Evolutionary conservation across 2,329 filamentous ascomycete genomes (phyloP).

Genomic region (Aureobasidium sp.): DNA sequence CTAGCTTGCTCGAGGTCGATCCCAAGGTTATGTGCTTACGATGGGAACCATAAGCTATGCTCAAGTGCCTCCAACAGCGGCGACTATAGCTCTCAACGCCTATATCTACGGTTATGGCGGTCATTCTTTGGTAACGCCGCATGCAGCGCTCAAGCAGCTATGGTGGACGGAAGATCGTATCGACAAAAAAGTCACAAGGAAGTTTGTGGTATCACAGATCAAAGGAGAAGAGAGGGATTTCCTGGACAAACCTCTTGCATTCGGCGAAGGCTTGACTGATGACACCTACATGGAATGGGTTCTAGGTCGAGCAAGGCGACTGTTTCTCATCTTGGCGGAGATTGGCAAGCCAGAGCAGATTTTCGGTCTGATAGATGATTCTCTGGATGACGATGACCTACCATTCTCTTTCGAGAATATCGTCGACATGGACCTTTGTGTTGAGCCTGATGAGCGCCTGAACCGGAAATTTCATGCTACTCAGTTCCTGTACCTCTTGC

Average conservation of each 20-base stretch:
- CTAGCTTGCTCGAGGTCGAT: neutral
- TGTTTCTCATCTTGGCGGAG: constrained; percentile 64
- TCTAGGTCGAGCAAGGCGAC: constrained; percentile 54
- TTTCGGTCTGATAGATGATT: constrained; percentile 64
- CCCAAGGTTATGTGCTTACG: neutral
- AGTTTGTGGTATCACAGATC: constrained; percentile 58
- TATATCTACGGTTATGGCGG: constrained; percentile 43
- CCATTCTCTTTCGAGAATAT: constrained; percentile 60
- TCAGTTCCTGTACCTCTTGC: constrained; percentile 63
- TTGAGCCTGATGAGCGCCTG: constrained; percentile 51
- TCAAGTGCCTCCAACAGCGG: constrained; percentile 27
- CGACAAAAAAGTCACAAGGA: constrained; percentile 57
- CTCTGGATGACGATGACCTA: constrained; percentile 68
- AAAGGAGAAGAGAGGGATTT: constrained; percentile 53
- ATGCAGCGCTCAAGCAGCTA: constrained; percentile 41
- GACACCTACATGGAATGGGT: constrained; percentile 76
- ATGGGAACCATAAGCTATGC: constrained; percentile 29
- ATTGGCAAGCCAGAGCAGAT: constrained; percentile 64
- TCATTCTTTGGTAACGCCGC: constrained; percentile 42
- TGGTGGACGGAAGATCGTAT: constrained; percentile 69
- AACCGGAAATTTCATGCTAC: constrained; percentile 60
- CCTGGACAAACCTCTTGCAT: constrained; percentile 54
- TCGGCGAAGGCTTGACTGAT: constrained; percentile 53
- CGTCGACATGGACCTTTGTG: constrained; percentile 52
- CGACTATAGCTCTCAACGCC: constrained; percentile 38